Conservation (phyloP, 805 yeast genomes). For the Spencermartinsiella europaea region DNA sequence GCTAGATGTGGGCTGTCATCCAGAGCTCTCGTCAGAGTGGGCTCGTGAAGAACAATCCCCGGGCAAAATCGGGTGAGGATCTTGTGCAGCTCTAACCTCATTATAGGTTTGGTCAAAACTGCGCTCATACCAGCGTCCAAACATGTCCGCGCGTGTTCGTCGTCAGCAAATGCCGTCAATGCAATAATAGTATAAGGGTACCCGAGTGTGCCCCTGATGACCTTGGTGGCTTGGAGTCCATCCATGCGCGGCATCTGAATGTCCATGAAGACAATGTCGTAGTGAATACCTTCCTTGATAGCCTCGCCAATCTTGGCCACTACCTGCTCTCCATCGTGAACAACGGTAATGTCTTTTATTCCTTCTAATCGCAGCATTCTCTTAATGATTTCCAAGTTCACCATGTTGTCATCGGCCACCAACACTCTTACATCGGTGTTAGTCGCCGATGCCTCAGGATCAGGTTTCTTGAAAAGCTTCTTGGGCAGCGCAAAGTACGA, state of each 20-base stretch:
- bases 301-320: constrained; percentile 58
- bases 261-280: constrained; percentile 88
- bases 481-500: background rate
- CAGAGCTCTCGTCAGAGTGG: background rate
- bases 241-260: constrained; percentile 96
- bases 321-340: constrained; percentile 86
- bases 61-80: constrained; percentile 37
- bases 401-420: constrained; percentile 89
- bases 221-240: constrained; percentile 77
- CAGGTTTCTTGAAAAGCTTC: background rate
- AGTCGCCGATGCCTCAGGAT: background rate
- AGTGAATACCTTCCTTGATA: constrained; percentile 29
- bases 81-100: constrained; percentile 60
- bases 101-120: constrained; percentile 80
- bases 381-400: constrained; percentile 86
- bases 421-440: constrained; percentile 39
- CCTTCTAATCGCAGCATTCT: constrained; percentile 83
- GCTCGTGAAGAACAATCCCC: constrained; percentile 12
- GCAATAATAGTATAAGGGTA: constrained; percentile 81
- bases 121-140: constrained; percentile 86
- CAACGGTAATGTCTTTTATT: constrained; percentile 60
- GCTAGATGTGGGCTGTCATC: background rate
- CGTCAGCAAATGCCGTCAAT: constrained; percentile 92
- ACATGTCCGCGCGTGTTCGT: constrained; percentile 58
- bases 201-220: constrained; percentile 58